Conservation (phyloP, 768 basidiomycete genomes). For the Phylloporus sp. region DNA sequence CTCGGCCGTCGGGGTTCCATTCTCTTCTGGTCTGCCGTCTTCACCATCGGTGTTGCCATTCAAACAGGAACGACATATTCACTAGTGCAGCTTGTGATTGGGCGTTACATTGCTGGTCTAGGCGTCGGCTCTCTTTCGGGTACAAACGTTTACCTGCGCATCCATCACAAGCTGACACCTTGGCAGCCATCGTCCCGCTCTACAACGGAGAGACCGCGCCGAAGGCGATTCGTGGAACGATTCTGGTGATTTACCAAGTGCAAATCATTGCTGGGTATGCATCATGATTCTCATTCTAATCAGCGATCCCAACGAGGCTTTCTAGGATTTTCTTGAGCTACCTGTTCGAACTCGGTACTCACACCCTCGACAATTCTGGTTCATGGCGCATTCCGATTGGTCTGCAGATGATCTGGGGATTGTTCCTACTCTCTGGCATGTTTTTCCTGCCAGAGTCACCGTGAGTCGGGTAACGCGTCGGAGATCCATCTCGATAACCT, state of each 20-base stretch:
- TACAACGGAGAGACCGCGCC: constrained; percentile 81
- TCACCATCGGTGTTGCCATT: constrained; percentile 64
- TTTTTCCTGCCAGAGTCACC: constrained; percentile 79
- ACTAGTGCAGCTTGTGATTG: constrained; percentile 63
- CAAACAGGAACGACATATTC: constrained; percentile 64
- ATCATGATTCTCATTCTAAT: neutral
- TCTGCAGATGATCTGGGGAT: constrained; percentile 67
- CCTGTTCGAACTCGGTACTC: constrained; percentile 64
- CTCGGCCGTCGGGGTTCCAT: constrained; percentile 72
- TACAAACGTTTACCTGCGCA: constrained; percentile 22
- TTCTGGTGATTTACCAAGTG: constrained; percentile 72
- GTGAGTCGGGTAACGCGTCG: constrained; percentile 34
- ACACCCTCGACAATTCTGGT: constrained; percentile 50
- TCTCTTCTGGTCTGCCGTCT: constrained; percentile 70
- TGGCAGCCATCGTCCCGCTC: constrained; percentile 54
- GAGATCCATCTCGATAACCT: neutral
- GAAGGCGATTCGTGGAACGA: constrained; percentile 65
- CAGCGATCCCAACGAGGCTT: neutral
- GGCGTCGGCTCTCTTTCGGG: constrained; percentile 75
- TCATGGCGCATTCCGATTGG: constrained; percentile 78
- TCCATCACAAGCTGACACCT: neutral
- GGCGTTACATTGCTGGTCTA: constrained; percentile 72
- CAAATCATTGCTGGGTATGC: constrained; percentile 69
- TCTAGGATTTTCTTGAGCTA: constrained; percentile 69
- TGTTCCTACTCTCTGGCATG: constrained; percentile 62